A percentile compares a stretch with the other conserved stretches of the same genome.
phyloP scores from a whole-genome alignment of 495 filamentous ascomycete species.

The Penicillium odoratum region DNA sequence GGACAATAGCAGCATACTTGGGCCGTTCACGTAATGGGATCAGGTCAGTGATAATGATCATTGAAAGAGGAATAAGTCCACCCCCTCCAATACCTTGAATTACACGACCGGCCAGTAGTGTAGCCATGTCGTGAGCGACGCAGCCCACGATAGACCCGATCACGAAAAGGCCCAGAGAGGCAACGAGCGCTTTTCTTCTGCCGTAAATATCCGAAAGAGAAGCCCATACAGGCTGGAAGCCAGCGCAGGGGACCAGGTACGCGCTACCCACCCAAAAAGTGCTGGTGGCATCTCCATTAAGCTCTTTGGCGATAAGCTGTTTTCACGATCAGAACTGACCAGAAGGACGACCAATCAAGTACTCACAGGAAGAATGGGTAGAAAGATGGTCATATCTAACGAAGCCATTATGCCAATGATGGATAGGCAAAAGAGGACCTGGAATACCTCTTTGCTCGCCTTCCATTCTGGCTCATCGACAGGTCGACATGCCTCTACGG shows the following conservation, averaged over 20 bases:
- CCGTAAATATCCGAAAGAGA: slow-evolving; percentile 48
- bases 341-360: background rate
- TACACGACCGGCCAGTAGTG: slow-evolving; percentile 39
- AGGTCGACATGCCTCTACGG: background rate
- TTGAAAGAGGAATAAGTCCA: slow-evolving; percentile 29
- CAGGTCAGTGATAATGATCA: slow-evolving; percentile 32
- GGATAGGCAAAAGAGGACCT: slow-evolving; percentile 1
- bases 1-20: slow-evolving; percentile 20
- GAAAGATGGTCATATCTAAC: slow-evolving; percentile 9
- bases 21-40: slow-evolving; percentile 33
- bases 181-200: slow-evolving; percentile 32
- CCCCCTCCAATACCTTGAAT: slow-evolving; percentile 46
- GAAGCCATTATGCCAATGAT: slow-evolving; percentile 8
- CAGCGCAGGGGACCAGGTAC: slow-evolving; percentile 59
- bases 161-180: slow-evolving; percentile 32
- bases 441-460: background rate
- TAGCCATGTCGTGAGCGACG: slow-evolving; percentile 33
- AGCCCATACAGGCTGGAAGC: slow-evolving; percentile 51
- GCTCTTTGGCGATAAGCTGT: slow-evolving; percentile 4
- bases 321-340: background rate
- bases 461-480: background rate
- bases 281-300: slow-evolving; percentile 15
- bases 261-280: slow-evolving; percentile 62
- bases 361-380: slow-evolving; percentile 9
- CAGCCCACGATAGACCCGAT: slow-evolving; percentile 42